phyloP scores from a whole-genome alignment of 1,284 basidiomycete species.

The Microbotryum violaceum region DNA sequence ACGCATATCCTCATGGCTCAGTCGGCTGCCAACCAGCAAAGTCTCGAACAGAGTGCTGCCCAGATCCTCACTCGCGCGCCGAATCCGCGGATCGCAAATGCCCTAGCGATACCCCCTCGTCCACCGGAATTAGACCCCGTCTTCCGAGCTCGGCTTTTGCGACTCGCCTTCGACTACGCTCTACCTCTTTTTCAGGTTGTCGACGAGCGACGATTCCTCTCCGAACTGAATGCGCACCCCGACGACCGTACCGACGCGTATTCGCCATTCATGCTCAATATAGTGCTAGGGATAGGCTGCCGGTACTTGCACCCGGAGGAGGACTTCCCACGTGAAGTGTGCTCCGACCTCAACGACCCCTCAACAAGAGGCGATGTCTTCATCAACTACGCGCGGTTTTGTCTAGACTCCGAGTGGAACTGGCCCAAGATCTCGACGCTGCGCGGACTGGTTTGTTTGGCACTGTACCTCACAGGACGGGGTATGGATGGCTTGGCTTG shows the following conservation, averaged over 20 bases:
- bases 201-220: neutral
- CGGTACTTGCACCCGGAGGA: conserved; percentile 24
- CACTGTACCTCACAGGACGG: neutral
- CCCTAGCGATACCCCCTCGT: conserved; percentile 14
- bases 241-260: conserved; percentile 22
- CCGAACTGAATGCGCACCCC: neutral
- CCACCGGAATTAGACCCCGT: conserved; percentile 24
- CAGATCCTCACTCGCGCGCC: conserved; percentile 24
- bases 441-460: neutral
- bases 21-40: no score
- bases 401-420: neutral
- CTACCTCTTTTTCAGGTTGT: neutral
- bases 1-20: conserved; percentile 18
- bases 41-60: no score
- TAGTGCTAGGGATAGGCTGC: conserved; percentile 24
- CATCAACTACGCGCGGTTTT: neutral
- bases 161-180: conserved; percentile 24
- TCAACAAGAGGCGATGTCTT: neutral
- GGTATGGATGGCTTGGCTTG: no score
- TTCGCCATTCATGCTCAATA: conserved; percentile 26
- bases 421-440: neutral
- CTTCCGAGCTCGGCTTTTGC: conserved; percentile 19
- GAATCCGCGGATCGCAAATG: conserved; percentile 21
- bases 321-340: conserved; percentile 21
- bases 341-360: conserved; percentile 1